Percentiles rank a stretch among this genome's conserved stretches.
phyloP scores from a whole-genome alignment of 306 rosid species.

The Malus orientalis region DNA sequence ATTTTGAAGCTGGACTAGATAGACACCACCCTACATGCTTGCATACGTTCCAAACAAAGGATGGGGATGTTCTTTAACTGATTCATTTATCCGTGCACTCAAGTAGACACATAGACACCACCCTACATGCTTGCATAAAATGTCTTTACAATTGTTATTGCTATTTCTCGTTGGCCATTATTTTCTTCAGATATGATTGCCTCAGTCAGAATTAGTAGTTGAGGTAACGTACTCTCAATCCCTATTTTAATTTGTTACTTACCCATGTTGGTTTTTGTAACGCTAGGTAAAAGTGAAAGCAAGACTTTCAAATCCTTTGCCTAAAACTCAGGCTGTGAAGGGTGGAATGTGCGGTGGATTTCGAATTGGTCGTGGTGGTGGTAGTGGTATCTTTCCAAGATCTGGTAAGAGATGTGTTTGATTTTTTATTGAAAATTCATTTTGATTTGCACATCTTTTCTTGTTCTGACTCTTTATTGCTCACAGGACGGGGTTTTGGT shows the following conservation, averaged over 20 bases:
- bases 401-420: conserved; percentile 27
- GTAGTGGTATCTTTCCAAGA: conserved; percentile 39
- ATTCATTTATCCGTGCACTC: neutral
- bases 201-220: neutral
- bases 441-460: conserved; percentile 2
- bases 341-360: conserved; percentile 83
- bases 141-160: neutral
- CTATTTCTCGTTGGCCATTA: neutral
- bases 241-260: neutral
- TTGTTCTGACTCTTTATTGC: neutral
- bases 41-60: neutral
- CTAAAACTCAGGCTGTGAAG: conserved; percentile 76
- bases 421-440: conserved; percentile 5
- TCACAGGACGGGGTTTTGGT: conserved; percentile 50
- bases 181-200: neutral
- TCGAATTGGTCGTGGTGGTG: conserved; percentile 53
- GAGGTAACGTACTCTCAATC: neutral
- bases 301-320: conserved; percentile 86
- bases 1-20: neutral
- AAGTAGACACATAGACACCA: neutral
- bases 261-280: conserved; percentile 8
- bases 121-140: neutral
- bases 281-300: conserved; percentile 63
- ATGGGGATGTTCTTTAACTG: neutral
- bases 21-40: too few species aligned